Base-by-base conservation (phyloP, 2,329 filamentous ascomycete species). In the Xylariaceae sp. region DNA sequence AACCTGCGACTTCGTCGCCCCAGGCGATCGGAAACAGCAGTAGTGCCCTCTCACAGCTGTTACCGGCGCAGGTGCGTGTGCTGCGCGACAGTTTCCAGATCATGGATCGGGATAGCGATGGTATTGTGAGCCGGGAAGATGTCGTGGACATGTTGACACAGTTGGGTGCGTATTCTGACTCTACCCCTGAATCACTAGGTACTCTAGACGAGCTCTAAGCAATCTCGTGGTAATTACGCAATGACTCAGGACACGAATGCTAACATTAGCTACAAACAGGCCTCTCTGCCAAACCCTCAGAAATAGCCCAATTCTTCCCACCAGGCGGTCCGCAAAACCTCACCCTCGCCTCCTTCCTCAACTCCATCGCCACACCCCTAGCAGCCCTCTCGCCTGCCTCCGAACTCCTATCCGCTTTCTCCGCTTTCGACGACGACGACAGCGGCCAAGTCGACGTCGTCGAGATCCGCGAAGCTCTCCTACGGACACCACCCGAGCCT, bases 381-480 rank as follows among this genome's bases (percentile, higher is more conserved):
- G 84, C 85, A 1, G 82, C 86, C 0, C 79, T 97, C 15, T 95
- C 90, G 0, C 87, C 89, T 0, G 84, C 86, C 18, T 82, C 85
- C 13, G 94, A 99, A 71, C 82, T 99, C 8, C 78, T 91, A 17
- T 93, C 92, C 1, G 94, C 94, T 0, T 93, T 99, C 66, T 91
- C 91, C 1, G 94, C 94, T 0, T 97, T 97, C 71, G 94, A 99
- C 70, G 90, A 96, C 63, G 92, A 96, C 64, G 94, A 99, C 72
- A 94, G 89, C 68, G 94, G 94, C 2, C 92, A 97, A 74, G 86
- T 97, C 45, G 92, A 97, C 71, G 77, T 96, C 17, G 82, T 78
- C 0, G 91, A 96, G 73, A 76, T 99, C 63, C 85, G 89, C 51
- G 90, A 94, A 66, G 91, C 93, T 0, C 74, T 99, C 50, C 75